A percentile compares a stretch with the other conserved stretches of the same genome.
phyloP scores from a whole-genome alignment of 2,329 filamentous ascomycete species.

The Leptographium lundbergii region DNA sequence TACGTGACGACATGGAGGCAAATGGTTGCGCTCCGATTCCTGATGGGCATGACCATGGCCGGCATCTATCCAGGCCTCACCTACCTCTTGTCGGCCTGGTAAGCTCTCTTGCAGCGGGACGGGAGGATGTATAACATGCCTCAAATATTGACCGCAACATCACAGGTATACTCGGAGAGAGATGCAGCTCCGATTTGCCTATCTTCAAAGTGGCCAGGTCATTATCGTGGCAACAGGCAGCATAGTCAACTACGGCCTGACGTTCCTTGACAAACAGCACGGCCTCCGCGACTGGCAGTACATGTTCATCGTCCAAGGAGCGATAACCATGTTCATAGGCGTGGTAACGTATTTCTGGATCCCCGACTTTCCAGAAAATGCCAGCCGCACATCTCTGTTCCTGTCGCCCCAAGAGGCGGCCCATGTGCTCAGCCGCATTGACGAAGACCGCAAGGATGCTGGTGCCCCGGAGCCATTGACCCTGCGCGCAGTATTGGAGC shows the following conservation, averaged over 20 bases:
- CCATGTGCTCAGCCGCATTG: constrained; percentile 39
- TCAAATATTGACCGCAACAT: neutral
- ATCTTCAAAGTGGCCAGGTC: neutral
- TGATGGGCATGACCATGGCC: neutral
- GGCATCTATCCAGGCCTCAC: neutral
- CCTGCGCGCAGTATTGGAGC: constrained; percentile 29
- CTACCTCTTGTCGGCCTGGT: constrained; percentile 1
- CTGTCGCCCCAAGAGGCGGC: constrained; percentile 34
- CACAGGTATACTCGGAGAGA: neutral
- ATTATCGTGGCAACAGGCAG: neutral
- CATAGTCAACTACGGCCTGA: neutral
- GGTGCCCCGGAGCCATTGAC: constrained; percentile 37
- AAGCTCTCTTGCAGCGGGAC: neutral
- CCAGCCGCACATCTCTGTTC: constrained; percentile 37
- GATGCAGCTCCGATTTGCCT: constrained; percentile 1
- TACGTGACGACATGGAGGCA: neutral
- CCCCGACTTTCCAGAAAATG: constrained; percentile 49
- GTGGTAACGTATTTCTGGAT: constrained; percentile 40
- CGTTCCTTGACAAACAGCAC: neutral
- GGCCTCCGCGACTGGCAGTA: neutral
- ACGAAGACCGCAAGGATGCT: constrained; percentile 44
- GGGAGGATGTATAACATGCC: neutral
- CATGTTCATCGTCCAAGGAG: neutral
- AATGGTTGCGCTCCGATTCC: neutral
- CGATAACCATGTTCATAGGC: constrained; percentile 21